A percentile compares a stretch with the other conserved stretches of the same genome.
phyloP scores from a whole-genome alignment of 805 yeast genomes.

The Scheffersomyces coipomensis region DNA sequence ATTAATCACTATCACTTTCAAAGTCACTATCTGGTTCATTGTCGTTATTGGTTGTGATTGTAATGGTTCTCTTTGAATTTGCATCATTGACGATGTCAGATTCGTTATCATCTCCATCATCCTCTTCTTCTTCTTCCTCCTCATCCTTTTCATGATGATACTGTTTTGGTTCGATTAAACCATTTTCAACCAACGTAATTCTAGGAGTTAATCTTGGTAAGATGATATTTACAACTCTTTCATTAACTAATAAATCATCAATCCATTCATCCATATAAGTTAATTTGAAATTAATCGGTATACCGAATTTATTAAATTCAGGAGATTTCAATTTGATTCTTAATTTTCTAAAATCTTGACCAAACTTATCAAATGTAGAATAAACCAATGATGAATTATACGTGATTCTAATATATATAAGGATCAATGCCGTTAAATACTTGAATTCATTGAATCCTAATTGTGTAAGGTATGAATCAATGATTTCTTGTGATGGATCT shows the following conservation, averaged over 20 bases:
- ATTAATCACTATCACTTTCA: conserved; percentile 40
- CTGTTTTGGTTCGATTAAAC: conserved; percentile 35
- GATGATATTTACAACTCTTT: conserved; percentile 69
- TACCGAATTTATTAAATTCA: conserved; percentile 9
- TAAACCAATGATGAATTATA: conserved; percentile 40
- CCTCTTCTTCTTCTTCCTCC: conserved; percentile 16
- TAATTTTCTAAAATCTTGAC: conserved; percentile 69
- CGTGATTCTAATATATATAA: conserved; percentile 61
- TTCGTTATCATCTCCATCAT: conserved; percentile 12
- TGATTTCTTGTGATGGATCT: conserved; percentile 60
- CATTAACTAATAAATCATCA: conserved; percentile 56
- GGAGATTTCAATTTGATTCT: conserved; percentile 37
- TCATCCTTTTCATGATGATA: conserved; percentile 33
- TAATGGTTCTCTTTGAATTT: background rate
- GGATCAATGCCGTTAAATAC: conserved; percentile 66
- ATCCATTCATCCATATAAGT: conserved; percentile 70
- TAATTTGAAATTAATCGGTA: conserved; percentile 32
- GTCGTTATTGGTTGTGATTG: background rate
- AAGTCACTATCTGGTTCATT: conserved; percentile 12
- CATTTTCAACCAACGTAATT: conserved; percentile 40
- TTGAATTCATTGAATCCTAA: conserved; percentile 58
- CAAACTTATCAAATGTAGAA: conserved; percentile 49
- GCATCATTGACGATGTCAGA: background rate
- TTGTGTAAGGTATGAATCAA: conserved; percentile 56
- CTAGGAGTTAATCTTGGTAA: conserved; percentile 60